These are phyloP conservation scores for Narthecium ossifragum DNA, from an alignment of 106 monocot genomes.

Conservation along the genomic window DNA sequence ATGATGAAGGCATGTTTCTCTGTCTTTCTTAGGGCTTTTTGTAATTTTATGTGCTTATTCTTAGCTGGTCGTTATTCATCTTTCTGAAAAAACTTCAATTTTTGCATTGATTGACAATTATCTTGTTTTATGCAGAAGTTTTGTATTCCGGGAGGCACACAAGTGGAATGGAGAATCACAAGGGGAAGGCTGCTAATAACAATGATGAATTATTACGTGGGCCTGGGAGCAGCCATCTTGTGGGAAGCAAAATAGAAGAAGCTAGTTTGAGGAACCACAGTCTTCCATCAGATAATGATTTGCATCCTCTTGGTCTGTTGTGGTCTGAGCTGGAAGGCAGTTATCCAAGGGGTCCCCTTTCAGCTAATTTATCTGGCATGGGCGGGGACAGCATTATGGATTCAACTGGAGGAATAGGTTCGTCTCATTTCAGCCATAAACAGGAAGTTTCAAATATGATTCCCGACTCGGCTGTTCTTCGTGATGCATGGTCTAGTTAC, in stretches of 20 bases:
- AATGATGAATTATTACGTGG: constrained; percentile 8
- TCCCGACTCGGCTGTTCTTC: constrained; percentile 5
- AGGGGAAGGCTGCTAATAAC: constrained; percentile 22
- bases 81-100: too few relatives aligned
- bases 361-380: constrained; percentile 39
- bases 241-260: constrained; percentile 27
- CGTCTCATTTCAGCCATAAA: background rate
- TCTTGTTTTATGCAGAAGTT: constrained; percentile 34
- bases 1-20: constrained; percentile 60
- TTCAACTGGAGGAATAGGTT: background rate
- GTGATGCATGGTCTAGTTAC: constrained; percentile 41
- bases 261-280: constrained; percentile 13
- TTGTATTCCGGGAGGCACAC: constrained; percentile 52
- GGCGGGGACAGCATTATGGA: constrained; percentile 7
- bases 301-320: constrained; percentile 69
- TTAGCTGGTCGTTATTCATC: too few relatives aligned
- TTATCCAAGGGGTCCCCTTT: constrained; percentile 60
- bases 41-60: too few relatives aligned
- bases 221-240: constrained; percentile 19
- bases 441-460: constrained; percentile 17
- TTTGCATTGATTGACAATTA: too few relatives aligned
- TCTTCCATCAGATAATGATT: constrained; percentile 30
- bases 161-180: constrained; percentile 23
- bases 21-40: too few relatives aligned
- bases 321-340: constrained; percentile 81